Percentiles rank a stretch among this genome's conserved stretches.
These are phyloP conservation scores for Xerocomus nothofagi DNA, from an alignment of 1,284 basidiomycete species.

Conservation along the genomic window DNA sequence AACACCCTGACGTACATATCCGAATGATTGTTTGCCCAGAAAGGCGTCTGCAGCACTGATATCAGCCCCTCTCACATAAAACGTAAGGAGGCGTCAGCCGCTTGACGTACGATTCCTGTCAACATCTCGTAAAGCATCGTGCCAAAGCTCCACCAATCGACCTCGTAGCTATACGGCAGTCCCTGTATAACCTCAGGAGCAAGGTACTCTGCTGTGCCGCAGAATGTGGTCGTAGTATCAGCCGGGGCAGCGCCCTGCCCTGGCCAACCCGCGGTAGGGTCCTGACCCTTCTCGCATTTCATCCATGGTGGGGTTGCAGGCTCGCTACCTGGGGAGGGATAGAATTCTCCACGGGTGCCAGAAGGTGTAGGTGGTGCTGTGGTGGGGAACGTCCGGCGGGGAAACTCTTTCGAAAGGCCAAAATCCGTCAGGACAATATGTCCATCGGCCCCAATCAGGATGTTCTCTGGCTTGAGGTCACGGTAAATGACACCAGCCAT, in stretches of 20 bases:
- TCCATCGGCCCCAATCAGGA: constrained; percentile 89
- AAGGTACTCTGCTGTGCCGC: constrained; percentile 91
- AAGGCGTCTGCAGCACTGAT: constrained; percentile 70
- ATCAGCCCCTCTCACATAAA: constrained; percentile 17
- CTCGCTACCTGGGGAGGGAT: constrained; percentile 42
- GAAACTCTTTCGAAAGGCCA: constrained; percentile 87
- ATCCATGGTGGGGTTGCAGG: constrained; percentile 70
- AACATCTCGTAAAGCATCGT: constrained; percentile 97
- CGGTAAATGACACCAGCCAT: constrained; percentile 85
- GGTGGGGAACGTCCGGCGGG: constrained; percentile 46
- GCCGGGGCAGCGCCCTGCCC: constrained; percentile 46
- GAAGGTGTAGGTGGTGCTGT: constrained; percentile 60
- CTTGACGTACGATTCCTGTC: constrained; percentile 75
- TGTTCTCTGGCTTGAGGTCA: constrained; percentile 93
- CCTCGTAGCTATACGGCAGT: constrained; percentile 88
- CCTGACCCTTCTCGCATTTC: constrained; percentile 54
- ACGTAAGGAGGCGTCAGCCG: constrained; percentile 8
- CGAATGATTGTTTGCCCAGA: constrained; percentile 90
- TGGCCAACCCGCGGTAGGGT: constrained; percentile 53
- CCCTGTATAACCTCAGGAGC: constrained; percentile 94
- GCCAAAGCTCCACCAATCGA: constrained; percentile 98
- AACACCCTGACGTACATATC: constrained; percentile 93
- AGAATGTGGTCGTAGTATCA: constrained; percentile 82
- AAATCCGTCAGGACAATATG: constrained; percentile 97
- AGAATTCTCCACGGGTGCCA: constrained; percentile 52